phyloP scores from a whole-genome alignment of 805 yeast genomes.

The Saccharomyces cerevisiae region DNA sequence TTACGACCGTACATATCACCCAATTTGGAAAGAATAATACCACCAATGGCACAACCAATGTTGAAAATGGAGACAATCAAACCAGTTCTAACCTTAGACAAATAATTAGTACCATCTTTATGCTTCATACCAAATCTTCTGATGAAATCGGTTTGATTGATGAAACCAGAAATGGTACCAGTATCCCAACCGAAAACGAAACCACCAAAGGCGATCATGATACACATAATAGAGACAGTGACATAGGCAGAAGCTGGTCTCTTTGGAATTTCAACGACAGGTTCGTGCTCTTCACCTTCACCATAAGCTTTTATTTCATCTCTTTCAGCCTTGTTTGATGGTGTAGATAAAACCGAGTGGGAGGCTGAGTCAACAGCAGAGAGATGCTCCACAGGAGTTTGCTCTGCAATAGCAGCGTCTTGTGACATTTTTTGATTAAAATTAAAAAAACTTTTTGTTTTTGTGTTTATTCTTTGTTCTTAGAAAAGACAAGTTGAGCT shows the following conservation, averaged over 20 bases:
- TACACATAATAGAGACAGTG: slow-evolving; percentile 16
- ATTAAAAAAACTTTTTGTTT: neutral
- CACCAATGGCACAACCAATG: slow-evolving; percentile 67
- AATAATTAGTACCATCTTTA: slow-evolving; percentile 33
- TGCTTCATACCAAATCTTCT: slow-evolving; percentile 42
- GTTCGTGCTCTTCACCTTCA: slow-evolving; percentile 1
- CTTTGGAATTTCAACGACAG: slow-evolving; percentile 6
- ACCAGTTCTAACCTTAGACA: slow-evolving; percentile 44
- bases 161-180: slow-evolving; percentile 68
- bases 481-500: neutral
- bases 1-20: slow-evolving; percentile 65
- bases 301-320: slow-evolving; percentile 14
- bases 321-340: slow-evolving; percentile 20
- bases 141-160: slow-evolving; percentile 51
- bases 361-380: slow-evolving; percentile 11
- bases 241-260: slow-evolving; percentile 15
- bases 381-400: slow-evolving; percentile 6
- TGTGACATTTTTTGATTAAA: neutral
- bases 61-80: slow-evolving; percentile 51
- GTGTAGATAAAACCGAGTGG: slow-evolving; percentile 17
- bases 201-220: slow-evolving; percentile 55
- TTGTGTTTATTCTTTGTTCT: neutral
- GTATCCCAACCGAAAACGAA: slow-evolving; percentile 72
- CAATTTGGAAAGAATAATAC: slow-evolving; percentile 57
- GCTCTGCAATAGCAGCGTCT: neutral